Conservation (phyloP, 1,284 basidiomycete genomes). For the Apiotrichum montevideense region DNA sequence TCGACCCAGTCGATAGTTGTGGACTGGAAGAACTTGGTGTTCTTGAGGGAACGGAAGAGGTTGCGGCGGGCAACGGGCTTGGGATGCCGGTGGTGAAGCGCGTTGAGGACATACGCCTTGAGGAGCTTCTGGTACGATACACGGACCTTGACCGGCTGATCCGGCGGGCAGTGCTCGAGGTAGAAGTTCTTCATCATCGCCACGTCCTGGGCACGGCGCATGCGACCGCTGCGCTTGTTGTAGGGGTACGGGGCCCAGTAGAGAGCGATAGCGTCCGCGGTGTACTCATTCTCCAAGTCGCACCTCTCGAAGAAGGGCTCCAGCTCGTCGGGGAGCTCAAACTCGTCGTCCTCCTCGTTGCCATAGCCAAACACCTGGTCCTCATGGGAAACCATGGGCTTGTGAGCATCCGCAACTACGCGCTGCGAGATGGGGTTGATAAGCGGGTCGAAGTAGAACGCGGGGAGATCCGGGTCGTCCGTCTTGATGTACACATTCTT, state of each 20-base stretch:
- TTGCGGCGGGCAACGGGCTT: slow-evolving; percentile 99
- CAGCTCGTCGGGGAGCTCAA: slow-evolving; percentile 74
- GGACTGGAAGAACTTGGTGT: slow-evolving; percentile 99
- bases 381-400: slow-evolving; percentile 77
- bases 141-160: slow-evolving; percentile 94
- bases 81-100: slow-evolving; percentile 78
- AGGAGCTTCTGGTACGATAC: slow-evolving; percentile 99
- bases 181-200: slow-evolving; percentile 98
- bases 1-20: slow-evolving; percentile 99
- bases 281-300: slow-evolving; percentile 81
- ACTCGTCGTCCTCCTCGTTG: slow-evolving; percentile 71
- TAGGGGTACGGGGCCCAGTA: slow-evolving; percentile 99
- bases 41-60: slow-evolving; percentile 89
- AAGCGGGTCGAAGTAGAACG: slow-evolving; percentile 98
- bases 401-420: slow-evolving; percentile 74
- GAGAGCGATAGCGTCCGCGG: slow-evolving; percentile 92
- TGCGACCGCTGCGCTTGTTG: slow-evolving; percentile 82
- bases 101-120: slow-evolving; percentile 93
- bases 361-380: slow-evolving; percentile 81
- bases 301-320: slow-evolving; percentile 77
- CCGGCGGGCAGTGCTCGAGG: slow-evolving; percentile 94
- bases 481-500: slow-evolving; percentile 99
- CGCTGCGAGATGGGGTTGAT: slow-evolving; percentile 94
- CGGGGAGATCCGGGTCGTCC: slow-evolving; percentile 97
- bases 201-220: slow-evolving; percentile 88